These are phyloP conservation scores for Russula sp. DNA, from an alignment of 768 basidiomycete genomes.

Conservation along the genomic window DNA sequence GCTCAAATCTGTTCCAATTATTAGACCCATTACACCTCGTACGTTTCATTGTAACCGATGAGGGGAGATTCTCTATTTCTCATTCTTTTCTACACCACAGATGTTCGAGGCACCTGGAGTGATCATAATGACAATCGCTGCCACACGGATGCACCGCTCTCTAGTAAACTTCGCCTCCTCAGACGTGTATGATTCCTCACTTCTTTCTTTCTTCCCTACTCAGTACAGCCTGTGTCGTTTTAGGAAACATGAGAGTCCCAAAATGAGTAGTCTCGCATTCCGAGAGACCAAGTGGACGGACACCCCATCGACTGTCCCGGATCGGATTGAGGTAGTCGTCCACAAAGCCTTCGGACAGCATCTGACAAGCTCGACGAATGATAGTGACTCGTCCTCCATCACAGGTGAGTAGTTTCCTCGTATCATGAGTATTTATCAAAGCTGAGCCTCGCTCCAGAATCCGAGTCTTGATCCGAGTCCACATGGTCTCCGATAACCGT, in stretches of 20 bases:
- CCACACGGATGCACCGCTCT: conserved; percentile 1
- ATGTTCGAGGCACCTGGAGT: background rate
- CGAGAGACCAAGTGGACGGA: background rate
- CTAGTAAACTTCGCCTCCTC: background rate
- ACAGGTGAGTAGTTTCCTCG: too few relatives aligned
- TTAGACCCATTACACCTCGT: background rate
- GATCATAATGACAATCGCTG: background rate
- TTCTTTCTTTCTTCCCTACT: background rate
- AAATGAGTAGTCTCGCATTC: background rate
- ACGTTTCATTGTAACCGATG: background rate
- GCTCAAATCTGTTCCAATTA: too few relatives aligned
- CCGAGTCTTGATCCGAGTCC: too few relatives aligned
- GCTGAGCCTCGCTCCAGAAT: too few relatives aligned
- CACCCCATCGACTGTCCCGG: background rate
- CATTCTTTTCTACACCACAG: background rate
- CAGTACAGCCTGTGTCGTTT: background rate
- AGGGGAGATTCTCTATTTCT: background rate
- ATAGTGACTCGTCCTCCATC: too few relatives aligned
- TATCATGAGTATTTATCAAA: too few relatives aligned
- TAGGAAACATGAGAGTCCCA: too few relatives aligned
- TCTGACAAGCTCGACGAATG: too few relatives aligned
- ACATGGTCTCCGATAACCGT: too few relatives aligned
- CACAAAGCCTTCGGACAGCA: background rate
- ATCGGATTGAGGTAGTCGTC: background rate
- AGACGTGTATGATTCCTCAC: background rate